Conservation (phyloP, 306 rosid species). For the Rosa chinensis region DNA sequence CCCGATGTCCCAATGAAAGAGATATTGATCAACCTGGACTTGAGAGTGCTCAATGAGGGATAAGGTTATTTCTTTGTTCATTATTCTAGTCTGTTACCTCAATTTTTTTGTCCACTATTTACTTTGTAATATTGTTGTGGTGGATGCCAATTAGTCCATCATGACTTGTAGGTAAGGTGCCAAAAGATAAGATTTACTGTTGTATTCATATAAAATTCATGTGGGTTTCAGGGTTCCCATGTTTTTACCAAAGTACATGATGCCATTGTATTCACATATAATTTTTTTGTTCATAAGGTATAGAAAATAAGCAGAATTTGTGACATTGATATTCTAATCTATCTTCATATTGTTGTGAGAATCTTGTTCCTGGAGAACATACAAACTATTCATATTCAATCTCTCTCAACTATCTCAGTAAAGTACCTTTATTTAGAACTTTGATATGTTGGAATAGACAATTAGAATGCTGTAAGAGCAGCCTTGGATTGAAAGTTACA, state of each 20-base stretch:
- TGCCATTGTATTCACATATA: conserved; percentile 31
- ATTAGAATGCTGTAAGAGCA: neutral
- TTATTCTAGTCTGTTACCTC: conserved; percentile 27
- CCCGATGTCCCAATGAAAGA: conserved; percentile 20
- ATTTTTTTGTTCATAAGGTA: conserved; percentile 24
- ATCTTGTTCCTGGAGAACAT: neutral
- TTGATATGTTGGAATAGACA: neutral
- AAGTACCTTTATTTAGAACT: neutral
- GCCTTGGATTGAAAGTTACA: neutral
- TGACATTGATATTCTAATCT: neutral
- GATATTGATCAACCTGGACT: conserved; percentile 33
- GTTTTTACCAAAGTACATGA: conserved; percentile 23
- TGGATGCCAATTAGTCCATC: conserved; percentile 34
- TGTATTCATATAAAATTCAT: conserved; percentile 27
- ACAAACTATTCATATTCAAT: neutral
- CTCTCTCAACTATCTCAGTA: neutral
- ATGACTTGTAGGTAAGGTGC: conserved; percentile 34
- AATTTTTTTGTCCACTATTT: conserved; percentile 29
- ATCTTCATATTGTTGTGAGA: neutral
- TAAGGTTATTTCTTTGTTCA: conserved; percentile 35
- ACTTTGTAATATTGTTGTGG: conserved; percentile 41
- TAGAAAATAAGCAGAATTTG: conserved; percentile 23
- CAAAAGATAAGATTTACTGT: conserved; percentile 27
- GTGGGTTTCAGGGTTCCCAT: conserved; percentile 29
- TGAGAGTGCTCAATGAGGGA: conserved; percentile 29